Evolutionary conservation across 352 stramenopile genomes (phyloP).

Genomic region (Globisporangium canariense): DNA sequence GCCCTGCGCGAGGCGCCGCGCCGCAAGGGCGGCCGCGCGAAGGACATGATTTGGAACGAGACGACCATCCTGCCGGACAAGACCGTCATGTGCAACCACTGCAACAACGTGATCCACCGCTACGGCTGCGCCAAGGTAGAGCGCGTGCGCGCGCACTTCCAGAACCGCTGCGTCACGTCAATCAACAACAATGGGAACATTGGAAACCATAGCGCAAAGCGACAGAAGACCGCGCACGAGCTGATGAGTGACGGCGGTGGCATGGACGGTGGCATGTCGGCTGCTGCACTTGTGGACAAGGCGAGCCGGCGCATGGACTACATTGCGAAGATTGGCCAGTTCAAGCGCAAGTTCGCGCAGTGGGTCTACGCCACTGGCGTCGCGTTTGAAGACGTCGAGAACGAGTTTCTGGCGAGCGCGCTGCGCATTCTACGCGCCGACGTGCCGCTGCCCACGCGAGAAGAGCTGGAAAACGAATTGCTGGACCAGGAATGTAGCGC

Average conservation of each 20-base stretch:
- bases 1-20: constrained; percentile 10
- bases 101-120: constrained; percentile 58
- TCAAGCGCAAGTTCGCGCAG: constrained; percentile 61
- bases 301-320: constrained; percentile 23
- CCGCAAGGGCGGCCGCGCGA: constrained; percentile 49
- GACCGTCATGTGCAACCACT: constrained; percentile 67
- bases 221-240: not conserved
- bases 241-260: too few relatives aligned
- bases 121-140: constrained; percentile 70
- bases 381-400: constrained; percentile 43
- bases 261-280: too few relatives aligned
- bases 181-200: not conserved
- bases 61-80: constrained; percentile 58
- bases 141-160: constrained; percentile 65
- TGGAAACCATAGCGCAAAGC: constrained; percentile 18
- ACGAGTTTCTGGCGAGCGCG: constrained; percentile 37
- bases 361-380: constrained; percentile 65
- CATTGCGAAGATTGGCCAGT: constrained; percentile 46
- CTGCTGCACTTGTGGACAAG: not conserved
- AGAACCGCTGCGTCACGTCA: constrained; percentile 44
- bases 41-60: constrained; percentile 53
- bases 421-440: constrained; percentile 41
- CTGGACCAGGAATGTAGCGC: constrained; percentile 49
- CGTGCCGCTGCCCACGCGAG: constrained; percentile 35
- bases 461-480: constrained; percentile 65